Conservation (phyloP, 1,139 yeast genomes). For the Maudiozyma humilis region DNA sequence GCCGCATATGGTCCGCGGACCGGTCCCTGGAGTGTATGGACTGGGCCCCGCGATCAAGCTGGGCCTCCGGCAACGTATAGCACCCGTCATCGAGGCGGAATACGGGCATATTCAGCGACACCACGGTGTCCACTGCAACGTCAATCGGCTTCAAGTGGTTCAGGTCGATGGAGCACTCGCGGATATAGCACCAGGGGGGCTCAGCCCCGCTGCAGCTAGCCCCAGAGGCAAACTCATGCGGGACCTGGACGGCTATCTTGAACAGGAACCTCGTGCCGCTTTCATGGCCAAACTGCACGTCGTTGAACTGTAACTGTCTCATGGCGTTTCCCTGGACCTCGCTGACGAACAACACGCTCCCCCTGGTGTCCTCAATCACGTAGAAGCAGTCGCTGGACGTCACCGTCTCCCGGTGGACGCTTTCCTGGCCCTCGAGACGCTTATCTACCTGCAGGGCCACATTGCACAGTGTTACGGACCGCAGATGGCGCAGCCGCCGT, state of each 20-base stretch:
- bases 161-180: constrained; percentile 14
- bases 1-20: background rate
- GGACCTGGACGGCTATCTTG: constrained; percentile 19
- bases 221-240: constrained; percentile 10
- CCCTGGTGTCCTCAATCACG: constrained; percentile 18
- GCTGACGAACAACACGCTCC: constrained; percentile 22
- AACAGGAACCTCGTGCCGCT: constrained; percentile 15
- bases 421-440: background rate
- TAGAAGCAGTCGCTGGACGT: constrained; percentile 17
- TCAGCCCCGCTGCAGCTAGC: too few species aligned
- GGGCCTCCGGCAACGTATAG: constrained; percentile 7
- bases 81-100: constrained; percentile 22
- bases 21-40: background rate
- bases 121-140: constrained; percentile 10
- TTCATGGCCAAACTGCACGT: constrained; percentile 16
- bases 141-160: constrained; percentile 13
- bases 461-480: constrained; percentile 14
- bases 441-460: constrained; percentile 4
- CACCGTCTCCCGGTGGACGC: constrained; percentile 4
- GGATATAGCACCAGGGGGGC: constrained; percentile 22
- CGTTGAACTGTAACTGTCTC: constrained; percentile 20
- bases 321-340: constrained; percentile 20
- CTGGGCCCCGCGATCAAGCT: background rate
- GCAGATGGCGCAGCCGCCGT: constrained; percentile 24
- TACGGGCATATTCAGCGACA: constrained; percentile 11